Evolutionary conservation across 2,329 filamentous ascomycete genomes (phyloP), one percentile per base, ranked within the genome.

Genomic region (Fusarium falciforme): DNA sequence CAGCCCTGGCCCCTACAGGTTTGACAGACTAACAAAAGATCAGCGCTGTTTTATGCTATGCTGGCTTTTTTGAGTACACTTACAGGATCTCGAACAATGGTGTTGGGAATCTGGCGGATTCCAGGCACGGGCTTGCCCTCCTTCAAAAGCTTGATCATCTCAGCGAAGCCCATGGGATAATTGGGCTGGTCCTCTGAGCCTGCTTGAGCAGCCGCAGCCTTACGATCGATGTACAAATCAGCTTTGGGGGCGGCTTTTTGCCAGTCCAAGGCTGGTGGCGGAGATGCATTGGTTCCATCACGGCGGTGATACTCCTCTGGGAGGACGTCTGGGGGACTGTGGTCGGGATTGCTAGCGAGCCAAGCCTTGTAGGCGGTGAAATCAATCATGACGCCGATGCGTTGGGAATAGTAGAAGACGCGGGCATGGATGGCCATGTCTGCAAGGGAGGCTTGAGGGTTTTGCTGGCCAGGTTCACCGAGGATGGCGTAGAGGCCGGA

Each of bases 31-130:
- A 42, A 16, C 12, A 17, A n/a, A 36, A 20, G 6, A 44, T 78
- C 31, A 79, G 62, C n/a, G 42, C 16, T 17, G 38, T 11, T 12
- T 31, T 38, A 52, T 9, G 12, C 6, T 12, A n/a, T 9, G 20
- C 11, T 29, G 10, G 17, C 2, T 42, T 11, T 16, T 12, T 10
- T 8, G 16, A 16, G 11, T 17, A 11, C 9, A 63, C 87, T 89
- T 69, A 93, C 92, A 69, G 94, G 89, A 6, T 93, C 92, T 63
- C 91, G 87, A 22, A 95, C 86, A 6, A 98, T 86, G 0, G 92
- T 96, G 75, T 94, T 90, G 6, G 95, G 94, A 62, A 98, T 96
- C 72, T 97, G 90, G 76, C 92, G 91, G 78, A 98, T 97, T 1
- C 95, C 95, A 1, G 95, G 94, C 49, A 98, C 93, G 0, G 93